Evolutionary conservation across 305 asterid species (phyloP).

Genomic region (Fraxinus sp.): DNA sequence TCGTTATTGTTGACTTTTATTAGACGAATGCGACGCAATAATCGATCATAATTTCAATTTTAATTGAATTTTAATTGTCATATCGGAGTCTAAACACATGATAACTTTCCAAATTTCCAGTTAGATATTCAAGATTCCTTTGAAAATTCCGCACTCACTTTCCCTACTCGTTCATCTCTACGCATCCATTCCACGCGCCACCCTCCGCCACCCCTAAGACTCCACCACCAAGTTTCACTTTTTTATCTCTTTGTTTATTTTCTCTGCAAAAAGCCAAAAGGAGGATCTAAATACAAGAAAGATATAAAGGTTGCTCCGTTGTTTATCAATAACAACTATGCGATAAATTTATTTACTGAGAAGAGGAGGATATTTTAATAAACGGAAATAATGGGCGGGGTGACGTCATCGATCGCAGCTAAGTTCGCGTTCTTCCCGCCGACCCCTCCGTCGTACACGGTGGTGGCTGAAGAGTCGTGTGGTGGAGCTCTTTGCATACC

Average conservation of each 20-base stretch:
- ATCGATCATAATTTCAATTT: background rate
- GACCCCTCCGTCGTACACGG: constrained; percentile 87
- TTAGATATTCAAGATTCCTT: constrained; percentile 25
- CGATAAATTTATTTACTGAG: constrained; percentile 12
- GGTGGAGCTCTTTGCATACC: constrained; percentile 69
- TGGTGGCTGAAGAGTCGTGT: constrained; percentile 55
- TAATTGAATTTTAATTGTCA: no score
- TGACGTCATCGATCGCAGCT: constrained; percentile 95
- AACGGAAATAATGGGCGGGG: constrained; percentile 69
- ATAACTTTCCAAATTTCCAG: constrained; percentile 18
- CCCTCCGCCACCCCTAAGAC: constrained; percentile 36
- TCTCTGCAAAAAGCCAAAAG: background rate
- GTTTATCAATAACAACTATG: constrained; percentile 42
- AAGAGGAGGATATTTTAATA: background rate
- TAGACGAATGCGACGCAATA: no score
- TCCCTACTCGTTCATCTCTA: constrained; percentile 28
- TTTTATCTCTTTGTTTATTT: background rate
- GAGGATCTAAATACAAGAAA: constrained; percentile 30
- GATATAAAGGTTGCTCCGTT: constrained; percentile 27
- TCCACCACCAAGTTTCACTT: background rate
- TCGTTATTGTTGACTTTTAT: no score
- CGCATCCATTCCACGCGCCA: constrained; percentile 42
- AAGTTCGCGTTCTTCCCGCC: constrained; percentile 98
- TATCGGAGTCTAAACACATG: background rate
- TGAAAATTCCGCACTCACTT: constrained; percentile 22